Conservation (phyloP, 1,284 basidiomycete genomes). For the Apiotrichum porosum region DNA sequence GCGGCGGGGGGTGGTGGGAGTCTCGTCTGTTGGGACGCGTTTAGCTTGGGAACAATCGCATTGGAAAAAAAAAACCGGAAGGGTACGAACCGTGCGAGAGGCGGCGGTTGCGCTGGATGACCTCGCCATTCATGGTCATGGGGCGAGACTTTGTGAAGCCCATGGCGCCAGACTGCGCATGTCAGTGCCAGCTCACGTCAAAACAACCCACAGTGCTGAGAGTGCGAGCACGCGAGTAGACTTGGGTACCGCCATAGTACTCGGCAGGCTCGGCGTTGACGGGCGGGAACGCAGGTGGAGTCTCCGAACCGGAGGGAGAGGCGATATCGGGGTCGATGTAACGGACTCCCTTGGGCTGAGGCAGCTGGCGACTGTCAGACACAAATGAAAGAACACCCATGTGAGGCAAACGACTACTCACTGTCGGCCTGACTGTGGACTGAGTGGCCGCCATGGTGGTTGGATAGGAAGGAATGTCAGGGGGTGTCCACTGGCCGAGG, state of each 20-base stretch:
- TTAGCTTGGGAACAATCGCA: no score
- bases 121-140: conserved; percentile 69
- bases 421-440: conserved; percentile 15
- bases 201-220: conserved; percentile 65
- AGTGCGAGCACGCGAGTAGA: conserved; percentile 71
- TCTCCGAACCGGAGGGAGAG: conserved; percentile 20
- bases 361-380: conserved; percentile 24
- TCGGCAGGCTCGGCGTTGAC: conserved; percentile 66
- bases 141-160: conserved; percentile 58
- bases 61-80: no score
- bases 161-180: conserved; percentile 55
- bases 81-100: conserved; percentile 66
- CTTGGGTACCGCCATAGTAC: conserved; percentile 74
- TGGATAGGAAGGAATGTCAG: neutral
- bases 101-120: conserved; percentile 63
- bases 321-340: conserved; percentile 39
- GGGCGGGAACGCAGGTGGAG: conserved; percentile 46
- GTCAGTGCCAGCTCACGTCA: neutral
- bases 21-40: no score
- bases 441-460: conserved; percentile 1
- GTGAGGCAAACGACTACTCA: no score
- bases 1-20: conserved; percentile 56
- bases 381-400: neutral
- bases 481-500: no score
- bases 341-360: conserved; percentile 38